Base-by-base conservation (phyloP, 75 land plant genomes). In the Isoetes taiwanensis region DNA sequence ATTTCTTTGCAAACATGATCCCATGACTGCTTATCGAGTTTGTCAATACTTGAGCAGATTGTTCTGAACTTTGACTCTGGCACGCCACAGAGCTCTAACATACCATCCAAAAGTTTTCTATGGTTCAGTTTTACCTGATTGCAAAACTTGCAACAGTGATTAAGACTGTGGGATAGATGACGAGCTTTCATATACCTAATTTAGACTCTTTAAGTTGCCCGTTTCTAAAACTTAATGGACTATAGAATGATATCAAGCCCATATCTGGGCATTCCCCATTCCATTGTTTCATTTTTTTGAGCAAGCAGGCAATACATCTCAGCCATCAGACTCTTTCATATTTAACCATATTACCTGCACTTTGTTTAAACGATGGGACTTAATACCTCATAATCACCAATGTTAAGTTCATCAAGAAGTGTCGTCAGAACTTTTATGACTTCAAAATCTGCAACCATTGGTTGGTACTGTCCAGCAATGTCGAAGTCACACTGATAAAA, bases 401-500 rank as follows among this genome's bases (percentile, higher is more conserved):
- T 80, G 25, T 76, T 52, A 9, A 88, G 74, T 53, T 78, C 80
- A 67, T 88, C 73, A 12, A 88, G 82, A 26, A 88, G 27, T 63
- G 83, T 85, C 21, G 82, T 76, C 76, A 84, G 63, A 11, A 81
- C 69, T 48, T 78, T 76, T 2, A 88, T 34, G 25, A 88, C 81
- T 74, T 88, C 95, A 64, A 76, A 78, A 59, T 88, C 95, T 53
- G 85, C 78, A 21, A 75, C 80, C 95, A 88, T 88, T n/a, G 28
- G 31, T 42, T 67, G 73, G 64, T 73, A 74, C 30, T 84, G 72
- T 16, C 95, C 95, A 71, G 95, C 95, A 54, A 88, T 84, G 54
- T 88, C 95, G 62, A 88, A 84, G 52, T 88, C 95, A 72, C 95
- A 88, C 58, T 88, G 95, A 64, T 84, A 88, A 57, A 88, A 88